Evolutionary conservation across 768 basidiomycete species (phyloP), one percentile per base, ranked within the genome.

Genomic region (Hericium erinaceus): DNA sequence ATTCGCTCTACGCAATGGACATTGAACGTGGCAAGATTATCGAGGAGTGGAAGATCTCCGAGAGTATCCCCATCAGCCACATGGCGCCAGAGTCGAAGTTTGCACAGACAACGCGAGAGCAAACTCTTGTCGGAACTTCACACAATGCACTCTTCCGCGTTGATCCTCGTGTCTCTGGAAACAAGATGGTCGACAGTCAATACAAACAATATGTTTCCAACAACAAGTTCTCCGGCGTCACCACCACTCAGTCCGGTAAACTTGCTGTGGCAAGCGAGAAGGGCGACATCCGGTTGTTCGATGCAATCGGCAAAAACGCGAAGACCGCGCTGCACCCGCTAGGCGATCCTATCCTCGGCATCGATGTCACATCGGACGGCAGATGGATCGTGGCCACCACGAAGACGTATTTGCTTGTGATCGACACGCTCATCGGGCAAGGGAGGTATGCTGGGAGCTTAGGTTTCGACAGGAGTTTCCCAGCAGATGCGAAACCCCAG

Each of bases 31-130:
- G 92, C 46, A 95, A 97, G 72, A 85, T 99, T 28, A 92, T 98
- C 20, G 97, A 99, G 68, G 97, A 99, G 69, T 98, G 93, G 94
- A 95, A 93, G 68, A 85, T 99, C n/a, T 87, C 94, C 68, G 92
- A 98, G 39, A 78, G 87, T 66, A 77, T 98, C 61, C 75, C 79
- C 15, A 90, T 99, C 61, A 80, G 88, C 69, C 87, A 95, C 67
- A 89, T 98, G 68, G 83, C 95, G 2, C 95, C 97, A 4, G 85
- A 93, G 64, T 85, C 80, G 73, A 99, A 99, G 72, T 98, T 92
- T 65, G 95, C 97, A 6, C 94, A 89, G 63, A 97, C 86, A 63
- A 94, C 94, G 41, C 80, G 78, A 51, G 87, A 95, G 68, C 91
- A 97, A 69, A 99, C 97, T 2, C 78, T 99, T 56, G 84, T 98